Evolutionary conservation across 768 basidiomycete species (phyloP), one percentile per base, ranked within the genome.

Genomic region (Termitomyces sp.): DNA sequence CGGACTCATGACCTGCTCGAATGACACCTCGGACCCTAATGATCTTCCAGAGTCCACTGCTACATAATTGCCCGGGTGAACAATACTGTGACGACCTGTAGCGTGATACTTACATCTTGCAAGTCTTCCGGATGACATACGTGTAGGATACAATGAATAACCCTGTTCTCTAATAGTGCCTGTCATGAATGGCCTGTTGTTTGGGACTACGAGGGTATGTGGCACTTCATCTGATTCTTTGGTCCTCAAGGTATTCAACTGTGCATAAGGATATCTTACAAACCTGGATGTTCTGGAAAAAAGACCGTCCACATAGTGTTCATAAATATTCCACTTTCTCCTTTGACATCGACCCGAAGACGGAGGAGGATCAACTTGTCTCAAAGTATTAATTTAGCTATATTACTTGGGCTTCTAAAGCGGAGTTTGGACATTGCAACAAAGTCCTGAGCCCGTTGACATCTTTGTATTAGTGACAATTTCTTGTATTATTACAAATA

Each of bases 41-140:
- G 12, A 19, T 52, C 4, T 41, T 5, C 28, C 14, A 56, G 55
- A 15, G 48, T 56, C 1, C 55, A 56, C 33, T 50, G 41, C 1
- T 56, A 43, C n/a, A 56, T 50, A 2, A 56, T 56, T 37, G 6
- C 48, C 21, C 47, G 55, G 9, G 31, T 50, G 5, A 44, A 44
- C 48, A 56, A 56, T 31, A 56, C 55, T 3, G 48, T 56, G 8
- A 56, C 55, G 19, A 42, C 55, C 1, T 56, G 55, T 23, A 56
- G 48, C 10, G 5, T 56, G 12, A 33, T 56, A 23, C 55, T 56
- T 5, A 50, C 55, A 14, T 30, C 38, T 11, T 28, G 55, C 50
- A 50, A 35, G 45, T 46, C 23, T 47, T 17, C 14, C 37, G 15
- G 3, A 23, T 10, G 33, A 2, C 8, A 35, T 21, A 26, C 15